Evolutionary conservation across 352 stramenopile genomes (phyloP).

Genomic region (Globisporangium barbulae): DNA sequence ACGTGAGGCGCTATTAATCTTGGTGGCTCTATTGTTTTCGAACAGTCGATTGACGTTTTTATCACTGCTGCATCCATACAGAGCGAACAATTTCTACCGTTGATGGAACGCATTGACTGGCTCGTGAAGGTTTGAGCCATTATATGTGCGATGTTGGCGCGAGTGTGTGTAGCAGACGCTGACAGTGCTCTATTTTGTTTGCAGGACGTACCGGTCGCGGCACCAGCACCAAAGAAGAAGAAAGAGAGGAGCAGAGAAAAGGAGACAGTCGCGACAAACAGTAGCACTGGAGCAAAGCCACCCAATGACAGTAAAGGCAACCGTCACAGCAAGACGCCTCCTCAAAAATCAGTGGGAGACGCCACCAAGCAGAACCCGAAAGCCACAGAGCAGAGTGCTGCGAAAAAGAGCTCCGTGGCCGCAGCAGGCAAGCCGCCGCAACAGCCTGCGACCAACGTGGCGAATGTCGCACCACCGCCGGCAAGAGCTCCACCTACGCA

Average conservation of each 20-base stretch:
- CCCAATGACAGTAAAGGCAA: not conserved
- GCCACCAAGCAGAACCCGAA: not conserved
- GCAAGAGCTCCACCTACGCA: not conserved
- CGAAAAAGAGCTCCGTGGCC: not conserved
- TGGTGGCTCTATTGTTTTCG: not conserved
- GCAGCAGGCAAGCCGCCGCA: not conserved
- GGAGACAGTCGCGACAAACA: not conserved
- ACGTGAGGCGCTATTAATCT: not conserved
- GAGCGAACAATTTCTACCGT: slow-evolving; percentile 10
- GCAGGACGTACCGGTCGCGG: slow-evolving; percentile 5
- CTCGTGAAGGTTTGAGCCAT: slow-evolving; percentile 8
- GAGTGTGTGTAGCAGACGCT: not conserved
- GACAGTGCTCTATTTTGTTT: not conserved
- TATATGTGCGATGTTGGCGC: not conserved
- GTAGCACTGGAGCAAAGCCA: not conserved
- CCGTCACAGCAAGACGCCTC: not conserved
- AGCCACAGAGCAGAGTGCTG: not conserved
- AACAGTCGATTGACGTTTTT: not conserved
- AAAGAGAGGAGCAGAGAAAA: slow-evolving; percentile 10
- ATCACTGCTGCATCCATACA: not conserved
- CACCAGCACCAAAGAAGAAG: slow-evolving; percentile 1
- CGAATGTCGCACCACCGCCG: not conserved
- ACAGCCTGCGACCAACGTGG: not conserved
- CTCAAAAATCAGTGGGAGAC: not conserved
- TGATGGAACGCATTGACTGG: slow-evolving; percentile 15